Conservation (phyloP, 73 alveolate species). For the Breviolum minutum region DNA sequence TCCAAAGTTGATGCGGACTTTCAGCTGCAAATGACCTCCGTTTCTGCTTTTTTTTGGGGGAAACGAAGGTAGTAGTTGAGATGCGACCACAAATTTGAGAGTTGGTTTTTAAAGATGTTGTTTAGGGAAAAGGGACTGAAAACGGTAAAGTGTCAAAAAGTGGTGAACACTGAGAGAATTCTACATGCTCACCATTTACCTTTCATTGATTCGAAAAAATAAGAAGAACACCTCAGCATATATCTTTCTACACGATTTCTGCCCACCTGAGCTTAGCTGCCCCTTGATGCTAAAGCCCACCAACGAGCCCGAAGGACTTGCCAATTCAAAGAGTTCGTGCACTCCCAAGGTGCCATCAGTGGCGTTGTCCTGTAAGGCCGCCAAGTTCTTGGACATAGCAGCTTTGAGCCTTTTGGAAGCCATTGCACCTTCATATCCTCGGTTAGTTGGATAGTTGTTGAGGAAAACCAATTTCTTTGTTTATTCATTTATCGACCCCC, state of each 20-base stretch:
- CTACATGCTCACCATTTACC: too few species aligned
- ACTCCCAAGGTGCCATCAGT: background rate
- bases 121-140: background rate
- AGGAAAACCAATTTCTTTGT: background rate
- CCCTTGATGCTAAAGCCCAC: slow-evolving; percentile 85
- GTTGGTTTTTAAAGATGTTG: background rate
- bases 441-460: background rate
- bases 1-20: slow-evolving; percentile 37
- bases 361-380: slow-evolving; percentile 32
- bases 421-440: slow-evolving; percentile 14
- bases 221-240: background rate
- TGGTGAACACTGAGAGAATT: too few species aligned
- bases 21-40: background rate
- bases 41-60: background rate
- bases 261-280: background rate
- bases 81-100: too few species aligned
- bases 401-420: slow-evolving; percentile 8
- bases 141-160: background rate
- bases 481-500: too few species aligned
- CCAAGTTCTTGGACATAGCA: slow-evolving; percentile 17
- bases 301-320: slow-evolving; percentile 52
- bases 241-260: background rate
- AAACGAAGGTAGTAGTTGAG: background rate
- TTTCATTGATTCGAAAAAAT: too few species aligned
- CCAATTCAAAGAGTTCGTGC: slow-evolving; percentile 40